These are phyloP conservation scores for Eruca vesicaria DNA, from an alignment of 441 rosid genomes.

Conservation along the genomic window DNA sequence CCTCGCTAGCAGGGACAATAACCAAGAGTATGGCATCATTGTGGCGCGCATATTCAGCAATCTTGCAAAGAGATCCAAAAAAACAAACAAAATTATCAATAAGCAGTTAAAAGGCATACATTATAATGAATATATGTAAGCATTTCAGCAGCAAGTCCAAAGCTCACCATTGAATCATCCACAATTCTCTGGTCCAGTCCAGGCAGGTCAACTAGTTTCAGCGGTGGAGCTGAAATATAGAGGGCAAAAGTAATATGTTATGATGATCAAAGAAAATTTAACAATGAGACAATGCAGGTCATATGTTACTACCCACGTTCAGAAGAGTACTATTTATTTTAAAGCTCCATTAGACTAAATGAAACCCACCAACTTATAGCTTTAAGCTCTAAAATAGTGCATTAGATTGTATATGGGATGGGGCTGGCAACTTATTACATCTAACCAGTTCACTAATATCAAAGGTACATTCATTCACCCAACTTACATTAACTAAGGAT, in stretches of 20 bases:
- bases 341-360: neutral
- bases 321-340: neutral
- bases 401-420: neutral
- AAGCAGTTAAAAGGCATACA: neutral
- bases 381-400: conserved; percentile 8
- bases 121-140: neutral
- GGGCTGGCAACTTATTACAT: neutral
- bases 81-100: conserved; percentile 22
- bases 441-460: neutral
- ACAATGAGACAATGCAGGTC: neutral
- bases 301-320: neutral
- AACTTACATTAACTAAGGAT: neutral
- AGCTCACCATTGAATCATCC: conserved; percentile 80
- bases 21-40: conserved; percentile 89
- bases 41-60: conserved; percentile 70
- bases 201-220: conserved; percentile 87
- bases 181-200: conserved; percentile 92
- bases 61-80: conserved; percentile 43
- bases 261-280: neutral
- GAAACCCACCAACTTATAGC: neutral
- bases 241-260: neutral
- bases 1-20: conserved; percentile 79
- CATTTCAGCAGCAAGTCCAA: conserved; percentile 6
- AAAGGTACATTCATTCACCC: neutral
- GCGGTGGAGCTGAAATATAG: conserved; percentile 71